Conservation (phyloP, 2,329 filamentous ascomycete species). For the Colletotrichum theobromicola region DNA sequence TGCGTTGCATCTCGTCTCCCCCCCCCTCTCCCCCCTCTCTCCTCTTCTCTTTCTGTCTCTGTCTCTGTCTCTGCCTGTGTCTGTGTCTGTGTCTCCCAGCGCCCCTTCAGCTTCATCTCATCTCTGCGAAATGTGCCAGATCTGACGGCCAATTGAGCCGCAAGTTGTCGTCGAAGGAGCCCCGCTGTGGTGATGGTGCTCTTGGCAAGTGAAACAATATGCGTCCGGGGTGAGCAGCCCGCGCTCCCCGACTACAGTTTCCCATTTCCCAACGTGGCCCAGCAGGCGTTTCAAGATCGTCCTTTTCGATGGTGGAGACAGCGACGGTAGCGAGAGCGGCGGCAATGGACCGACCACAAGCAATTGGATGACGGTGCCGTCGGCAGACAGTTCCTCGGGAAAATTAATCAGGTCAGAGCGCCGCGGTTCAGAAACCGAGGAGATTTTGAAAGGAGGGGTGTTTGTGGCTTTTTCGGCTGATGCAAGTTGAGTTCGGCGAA, state of each 20-base stretch:
- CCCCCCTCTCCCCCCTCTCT: no score
- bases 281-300: not conserved
- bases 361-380: not conserved
- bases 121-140: not conserved
- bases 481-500: not conserved
- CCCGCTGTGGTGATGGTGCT: not conserved
- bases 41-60: not conserved
- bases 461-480: not conserved
- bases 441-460: not conserved
- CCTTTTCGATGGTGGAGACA: not conserved
- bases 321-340: not conserved
- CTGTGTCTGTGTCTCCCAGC: not conserved
- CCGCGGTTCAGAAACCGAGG: not conserved
- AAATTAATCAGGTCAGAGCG: not conserved
- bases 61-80: no score
- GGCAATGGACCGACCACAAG: not conserved
- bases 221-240: not conserved
- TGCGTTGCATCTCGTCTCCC: not conserved
- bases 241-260: not conserved
- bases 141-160: not conserved
- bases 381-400: not conserved
- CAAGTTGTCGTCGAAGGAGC: not conserved
- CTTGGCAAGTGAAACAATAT: constrained; percentile 18
- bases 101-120: constrained; percentile 4
- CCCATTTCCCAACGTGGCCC: not conserved